Evolutionary conservation across 352 stramenopile species (phyloP), one percentile per base, ranked within the genome.

Genomic region (Thalassiosira livingstoniorum): DNA sequence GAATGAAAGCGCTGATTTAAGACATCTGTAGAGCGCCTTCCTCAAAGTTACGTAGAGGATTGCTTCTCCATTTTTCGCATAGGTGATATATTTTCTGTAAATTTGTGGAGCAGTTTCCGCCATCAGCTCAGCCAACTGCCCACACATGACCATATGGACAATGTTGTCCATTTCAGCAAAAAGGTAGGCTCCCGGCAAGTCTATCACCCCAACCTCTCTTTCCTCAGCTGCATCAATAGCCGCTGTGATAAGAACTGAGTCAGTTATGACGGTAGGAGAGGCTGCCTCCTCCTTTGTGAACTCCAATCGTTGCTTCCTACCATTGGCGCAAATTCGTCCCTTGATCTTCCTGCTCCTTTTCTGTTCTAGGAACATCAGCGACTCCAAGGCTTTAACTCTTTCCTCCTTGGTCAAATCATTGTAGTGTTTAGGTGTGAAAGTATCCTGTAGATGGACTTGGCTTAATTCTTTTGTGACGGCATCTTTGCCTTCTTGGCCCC

Each of bases 31-130:
- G 10, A 51, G 18, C 18, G 10, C 42, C 42, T 51, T 51, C 42
- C 18, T 18, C 10, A 51, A 18, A 51, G 42, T 51, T 18, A 51
- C 42, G 18, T 51, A 51, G 10, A 51, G 18, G 10, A 51, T 51
- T 51, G 42, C 10, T 51, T 51, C 42, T 51, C 42, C 42, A 18
- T 51, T 10, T 10, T 18, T 18, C 10, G 10, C 42, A 10, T 18
- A 18, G 7, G 54, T 62, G 54, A 62, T 23, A 34, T 23, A 62
- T 62, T 62, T 62, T 23, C n/a, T 62, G 54, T 62, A 62, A 34
- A 62, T 27, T n/a, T 62, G n/a, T 23, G 54, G 54, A 7, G 15
- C 29, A 34, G 23, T 23, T 15, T 34, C 11, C 11, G 23, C 29
- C n/a, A 62, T 62, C 54, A 62, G n/a, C 29, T 62, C 29, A 34